Evolutionary conservation across 2,329 filamentous ascomycete genomes (phyloP).

Genomic region (Penicillium sp.): DNA sequence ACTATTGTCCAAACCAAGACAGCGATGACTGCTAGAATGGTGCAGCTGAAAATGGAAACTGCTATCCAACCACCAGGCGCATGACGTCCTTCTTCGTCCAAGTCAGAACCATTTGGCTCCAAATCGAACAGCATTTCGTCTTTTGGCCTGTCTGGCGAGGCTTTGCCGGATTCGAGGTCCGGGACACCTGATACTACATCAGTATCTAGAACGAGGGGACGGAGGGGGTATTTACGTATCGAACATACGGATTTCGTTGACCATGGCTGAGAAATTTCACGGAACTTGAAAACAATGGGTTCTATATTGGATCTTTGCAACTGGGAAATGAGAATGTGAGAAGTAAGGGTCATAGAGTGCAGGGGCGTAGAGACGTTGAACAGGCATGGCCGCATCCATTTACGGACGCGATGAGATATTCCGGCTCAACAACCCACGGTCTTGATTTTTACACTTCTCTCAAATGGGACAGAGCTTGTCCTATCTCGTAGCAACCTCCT

Average conservation of each 20-base stretch:
- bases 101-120: neutral
- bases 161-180: neutral
- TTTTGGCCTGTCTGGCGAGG: neutral
- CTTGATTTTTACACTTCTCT: neutral
- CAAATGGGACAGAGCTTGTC: neutral
- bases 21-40: neutral
- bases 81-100: too few relatives aligned
- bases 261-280: neutral
- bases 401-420: neutral
- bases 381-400: neutral
- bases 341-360: too few relatives aligned
- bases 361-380: neutral
- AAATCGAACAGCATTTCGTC: neutral
- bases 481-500: neutral
- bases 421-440: neutral
- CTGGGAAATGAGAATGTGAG: neutral
- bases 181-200: neutral
- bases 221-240: neutral
- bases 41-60: neutral
- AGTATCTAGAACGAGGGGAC: neutral
- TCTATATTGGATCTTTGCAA: neutral
- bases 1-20: neutral
- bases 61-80: neutral
- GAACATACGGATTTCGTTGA: neutral
- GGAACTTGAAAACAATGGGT: too few relatives aligned